Percentiles rank a stretch among this genome's conserved stretches.
These are phyloP conservation scores for Globisporangium spiculum DNA, from an alignment of 352 stramenopile species.

Conservation along the genomic window DNA sequence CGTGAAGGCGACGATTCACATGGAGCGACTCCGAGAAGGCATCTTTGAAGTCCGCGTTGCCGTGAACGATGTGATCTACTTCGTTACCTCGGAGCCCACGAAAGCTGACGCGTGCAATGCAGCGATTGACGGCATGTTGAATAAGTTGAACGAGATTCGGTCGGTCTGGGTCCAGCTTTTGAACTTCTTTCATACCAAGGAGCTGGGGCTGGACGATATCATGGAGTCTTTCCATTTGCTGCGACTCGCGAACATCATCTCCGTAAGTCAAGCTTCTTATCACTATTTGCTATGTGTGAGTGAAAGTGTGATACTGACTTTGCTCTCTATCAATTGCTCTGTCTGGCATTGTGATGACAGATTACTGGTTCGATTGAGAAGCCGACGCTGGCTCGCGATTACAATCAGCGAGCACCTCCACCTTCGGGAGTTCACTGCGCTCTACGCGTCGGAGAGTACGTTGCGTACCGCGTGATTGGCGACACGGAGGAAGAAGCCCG, in stretches of 20 bases:
- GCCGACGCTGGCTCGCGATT: conserved; percentile 11
- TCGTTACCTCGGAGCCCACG: conserved; percentile 28
- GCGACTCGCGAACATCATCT: conserved; percentile 60
- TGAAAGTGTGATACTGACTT: neutral
- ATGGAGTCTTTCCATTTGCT: conserved; percentile 62
- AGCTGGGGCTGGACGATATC: conserved; percentile 37
- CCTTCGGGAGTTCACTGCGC: conserved; percentile 25
- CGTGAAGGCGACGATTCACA: conserved; percentile 62
- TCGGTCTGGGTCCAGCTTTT: conserved; percentile 61
- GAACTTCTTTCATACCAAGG: conserved; percentile 73
- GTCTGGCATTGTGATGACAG: conserved; percentile 19
- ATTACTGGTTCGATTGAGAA: conserved; percentile 41
- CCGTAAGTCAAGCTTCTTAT: conserved; percentile 32
- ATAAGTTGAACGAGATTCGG: conserved; percentile 48
- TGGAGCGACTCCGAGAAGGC: conserved; percentile 58
- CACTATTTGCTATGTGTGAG: neutral
- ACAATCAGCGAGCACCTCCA: conserved; percentile 8
- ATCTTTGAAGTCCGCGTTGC: conserved; percentile 55
- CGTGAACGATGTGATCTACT: conserved; percentile 65
- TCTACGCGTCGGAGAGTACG: conserved; percentile 43
- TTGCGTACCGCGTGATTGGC: conserved; percentile 48
- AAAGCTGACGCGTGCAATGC: conserved; percentile 68
- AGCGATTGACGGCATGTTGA: conserved; percentile 57
- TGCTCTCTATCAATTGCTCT: neutral
- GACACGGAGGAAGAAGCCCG: conserved; percentile 47